Base-by-base conservation (phyloP, 2,329 filamentous ascomycete species). In the Monilinia vaccinii-corymbosi region DNA sequence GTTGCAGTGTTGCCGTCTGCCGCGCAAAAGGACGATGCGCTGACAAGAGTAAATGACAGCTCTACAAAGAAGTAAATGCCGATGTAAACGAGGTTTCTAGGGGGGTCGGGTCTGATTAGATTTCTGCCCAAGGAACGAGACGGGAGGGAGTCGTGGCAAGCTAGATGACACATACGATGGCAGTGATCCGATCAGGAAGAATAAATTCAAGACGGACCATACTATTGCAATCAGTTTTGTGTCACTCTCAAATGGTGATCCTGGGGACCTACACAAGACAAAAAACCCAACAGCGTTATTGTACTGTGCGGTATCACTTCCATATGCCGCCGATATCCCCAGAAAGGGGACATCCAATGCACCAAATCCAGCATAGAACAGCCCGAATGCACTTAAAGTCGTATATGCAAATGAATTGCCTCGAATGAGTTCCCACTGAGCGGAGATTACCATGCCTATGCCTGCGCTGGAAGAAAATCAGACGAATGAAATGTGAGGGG, bases 381-480 rank as follows among this genome's bases (percentile, higher is more conserved):
- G 72, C 4, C 74, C 79, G 61, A 83, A 83, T 8, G 79, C 79
- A 61, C 76, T 78, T 40, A 81, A 75, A 0, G 81, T 77, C 0
- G 79, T 82, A 60, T 83, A 82, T 0, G 74, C 74, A 59, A 80
- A 81, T 0, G 75, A 77, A 56, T 82, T 81, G 0, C 80, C 80
- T 13, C 76, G 70, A 0, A 77, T 75, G 0, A 82, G 67, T 65
- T 82, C 79, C 80, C 80, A 83, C 64, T 82, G 79, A 6, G 81
- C 80, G 0, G 79, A 78, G 1, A 83, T 71, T 0, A 83, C 72
- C 62, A 83, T 74, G 0, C 79, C 79, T 55, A 82, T 74, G 0
- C 76, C 78, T 10, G 73, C 71, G 21, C 72, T 65, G 51, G 14
- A 80, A 62, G 82, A 21, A 13, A 4, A 40, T 42, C 28, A 52